These are phyloP conservation scores for Azolla pinnata DNA, from an alignment of 75 land plant genomes.

Conservation along the genomic window DNA sequence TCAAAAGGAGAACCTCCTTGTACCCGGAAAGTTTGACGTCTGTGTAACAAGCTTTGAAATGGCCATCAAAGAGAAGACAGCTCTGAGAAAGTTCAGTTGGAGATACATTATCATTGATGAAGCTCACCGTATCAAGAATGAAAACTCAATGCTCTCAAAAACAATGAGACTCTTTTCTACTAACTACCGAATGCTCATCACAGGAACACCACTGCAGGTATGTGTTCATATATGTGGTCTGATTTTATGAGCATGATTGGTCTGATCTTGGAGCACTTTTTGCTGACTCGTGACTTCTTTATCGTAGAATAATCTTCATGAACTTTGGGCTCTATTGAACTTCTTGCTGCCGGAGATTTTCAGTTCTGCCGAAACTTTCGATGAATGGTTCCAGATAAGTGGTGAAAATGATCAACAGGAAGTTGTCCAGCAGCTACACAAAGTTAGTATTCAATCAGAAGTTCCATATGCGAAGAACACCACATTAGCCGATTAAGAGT, in stretches of 20 bases:
- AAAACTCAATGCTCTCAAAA: slow-evolving; percentile 95
- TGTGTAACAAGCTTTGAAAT: slow-evolving; percentile 99
- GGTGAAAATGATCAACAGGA: slow-evolving; percentile 99
- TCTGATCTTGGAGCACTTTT: neutral
- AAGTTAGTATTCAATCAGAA: slow-evolving; percentile 36
- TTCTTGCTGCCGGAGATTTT: slow-evolving; percentile 95
- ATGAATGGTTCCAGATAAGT: slow-evolving; percentile 99
- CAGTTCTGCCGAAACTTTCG: slow-evolving; percentile 98
- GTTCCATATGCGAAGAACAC: too few relatives aligned
- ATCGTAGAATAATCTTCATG: slow-evolving; percentile 90
- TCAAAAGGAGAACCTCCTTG: slow-evolving; percentile 68
- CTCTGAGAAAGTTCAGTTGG: slow-evolving; percentile 86
- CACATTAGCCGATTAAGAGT: too few relatives aligned
- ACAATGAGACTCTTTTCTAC: slow-evolving; percentile 93
- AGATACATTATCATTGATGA: slow-evolving; percentile 98
- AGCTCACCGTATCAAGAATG: slow-evolving; percentile 98
- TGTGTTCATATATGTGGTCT: slow-evolving; percentile 1
- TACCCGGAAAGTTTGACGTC: slow-evolving; percentile 92
- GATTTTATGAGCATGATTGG: neutral
- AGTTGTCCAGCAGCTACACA: slow-evolving; percentile 98
- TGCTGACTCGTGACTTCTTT: neutral
- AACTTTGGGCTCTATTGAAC: slow-evolving; percentile 93
- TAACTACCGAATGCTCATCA: slow-evolving; percentile 90
- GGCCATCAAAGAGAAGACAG: slow-evolving; percentile 92
- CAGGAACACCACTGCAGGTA: slow-evolving; percentile 99